Evolutionary conservation across 2,329 filamentous ascomycete species (phyloP).

Genomic region (Colletotrichum scovillei): DNA sequence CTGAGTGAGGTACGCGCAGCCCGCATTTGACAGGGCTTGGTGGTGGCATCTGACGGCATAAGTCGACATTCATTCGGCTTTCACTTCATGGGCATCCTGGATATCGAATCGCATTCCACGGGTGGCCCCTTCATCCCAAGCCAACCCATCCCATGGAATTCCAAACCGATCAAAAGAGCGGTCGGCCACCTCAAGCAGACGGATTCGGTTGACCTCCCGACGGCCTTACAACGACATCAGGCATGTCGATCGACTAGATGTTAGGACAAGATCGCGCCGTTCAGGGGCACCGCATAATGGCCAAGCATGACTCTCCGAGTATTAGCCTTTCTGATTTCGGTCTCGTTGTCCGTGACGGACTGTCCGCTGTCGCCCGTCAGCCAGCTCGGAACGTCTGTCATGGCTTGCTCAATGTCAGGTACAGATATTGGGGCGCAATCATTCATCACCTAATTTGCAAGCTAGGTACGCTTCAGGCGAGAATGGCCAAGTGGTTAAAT

Average conservation of each 20-base stretch:
- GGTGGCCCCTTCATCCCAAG: conserved; percentile 4
- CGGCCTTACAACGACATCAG: neutral
- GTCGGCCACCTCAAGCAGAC: conserved; percentile 1
- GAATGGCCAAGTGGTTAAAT: conserved; percentile 12
- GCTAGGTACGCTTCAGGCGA: conserved; percentile 22
- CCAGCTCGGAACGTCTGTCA: neutral
- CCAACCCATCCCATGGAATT: conserved; percentile 14
- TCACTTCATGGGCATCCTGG: conserved; percentile 13
- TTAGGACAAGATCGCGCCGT: conserved; percentile 5
- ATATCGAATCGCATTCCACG: conserved; percentile 21
- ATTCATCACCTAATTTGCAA: conserved; percentile 8
- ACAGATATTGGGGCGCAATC: conserved; percentile 7
- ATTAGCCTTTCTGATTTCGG: conserved; percentile 8
- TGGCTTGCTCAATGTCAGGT: conserved; percentile 7
- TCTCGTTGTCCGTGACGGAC: neutral
- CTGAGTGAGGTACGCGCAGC: conserved; percentile 25
- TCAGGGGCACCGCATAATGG: conserved; percentile 23
- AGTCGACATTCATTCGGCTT: conserved; percentile 23
- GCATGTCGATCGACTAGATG: neutral
- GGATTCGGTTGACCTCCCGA: neutral
- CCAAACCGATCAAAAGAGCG: conserved; percentile 6
- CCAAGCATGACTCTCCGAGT: conserved; percentile 8
- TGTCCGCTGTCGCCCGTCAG: conserved; percentile 6
- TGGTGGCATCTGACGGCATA: conserved; percentile 17
- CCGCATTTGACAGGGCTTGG: conserved; percentile 20